Base-by-base conservation (phyloP, 306 rosid genomes). In the Rosa persica region DNA sequence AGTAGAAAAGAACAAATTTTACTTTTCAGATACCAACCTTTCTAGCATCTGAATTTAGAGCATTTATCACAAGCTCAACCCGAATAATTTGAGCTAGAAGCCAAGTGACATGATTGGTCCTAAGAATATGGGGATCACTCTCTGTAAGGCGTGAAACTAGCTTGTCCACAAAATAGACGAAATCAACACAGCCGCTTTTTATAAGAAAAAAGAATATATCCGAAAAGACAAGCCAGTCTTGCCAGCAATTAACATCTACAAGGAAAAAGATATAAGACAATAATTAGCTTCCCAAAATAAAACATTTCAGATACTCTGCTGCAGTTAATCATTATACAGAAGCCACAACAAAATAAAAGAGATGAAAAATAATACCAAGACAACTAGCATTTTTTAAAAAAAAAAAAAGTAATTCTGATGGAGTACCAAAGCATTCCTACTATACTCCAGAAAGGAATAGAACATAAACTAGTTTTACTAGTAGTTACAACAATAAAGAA, bases 161-260 rank as follows among this genome's bases (percentile, higher is more conserved):
- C 89, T 93, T 95, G 89, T 90, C 97, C 91, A 95, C 99, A 83
- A 95, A 91, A 79, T 93, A 97, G 54, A 89, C 97, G 84, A 95
- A 95, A 87, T 95, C 97, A 77, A 95, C 88, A 81, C 98, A 95
- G 75, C 98, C 97, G 74, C 93, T 95, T 89, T 95, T 95, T 67
- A 89, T 91, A 67, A 95, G 93, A 84, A 95, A 93, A 82, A 57
- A 90, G 85, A 93, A 95, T 68, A 93, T 86, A 86, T 95, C 99
- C 9, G 99, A 83, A 88, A 95, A 93, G 86, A 93, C 91, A 75
- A 93, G 92, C 99, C 99, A 95, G 68, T 95, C 98, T 86, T 91
- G 98, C 99, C 99, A 95, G 91, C 98, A 93, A 86, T 93, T 92
- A 78, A 93, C 84, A 84, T 95, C 99, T 95, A 98, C 93, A 93